A percentile compares a stretch with the other conserved stretches of the same genome.
phyloP scores from a whole-genome alignment of 1,139 yeast species.

The Hyphopichia wangnamkhiaoensis region DNA sequence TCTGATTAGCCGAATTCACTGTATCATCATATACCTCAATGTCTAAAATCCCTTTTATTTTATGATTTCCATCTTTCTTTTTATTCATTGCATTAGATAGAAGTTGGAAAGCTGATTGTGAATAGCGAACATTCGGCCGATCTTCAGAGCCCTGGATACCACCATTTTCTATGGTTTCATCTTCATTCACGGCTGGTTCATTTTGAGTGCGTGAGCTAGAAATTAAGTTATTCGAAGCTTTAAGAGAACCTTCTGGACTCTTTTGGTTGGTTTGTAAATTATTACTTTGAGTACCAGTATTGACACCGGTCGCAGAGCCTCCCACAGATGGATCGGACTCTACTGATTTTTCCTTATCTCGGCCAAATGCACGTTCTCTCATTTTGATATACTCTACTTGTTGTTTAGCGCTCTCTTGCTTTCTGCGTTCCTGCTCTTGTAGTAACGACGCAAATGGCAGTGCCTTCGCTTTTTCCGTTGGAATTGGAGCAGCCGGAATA shows the following conservation, averaged over 20 bases:
- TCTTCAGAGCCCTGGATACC: not conserved
- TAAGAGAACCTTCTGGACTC: too few relatives aligned
- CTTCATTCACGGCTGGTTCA: not conserved
- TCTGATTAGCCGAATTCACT: conserved; percentile 1
- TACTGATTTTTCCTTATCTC: not conserved
- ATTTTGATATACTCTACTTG: not conserved
- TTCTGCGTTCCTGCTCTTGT: conserved; percentile 2
- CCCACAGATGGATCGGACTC: not conserved
- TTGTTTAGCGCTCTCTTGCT: conserved; percentile 3
- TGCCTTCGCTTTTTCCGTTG: too few relatives aligned
- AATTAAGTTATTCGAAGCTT: too few relatives aligned
- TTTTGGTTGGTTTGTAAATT: too few relatives aligned
- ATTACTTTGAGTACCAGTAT: too few relatives aligned
- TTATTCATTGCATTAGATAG: not conserved
- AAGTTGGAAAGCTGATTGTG: conserved; percentile 18
- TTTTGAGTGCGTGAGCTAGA: too few relatives aligned
- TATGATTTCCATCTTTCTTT: conserved; percentile 7
- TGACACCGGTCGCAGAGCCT: not conserved
- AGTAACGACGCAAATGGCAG: not conserved
- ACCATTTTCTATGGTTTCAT: not conserved
- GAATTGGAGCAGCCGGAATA: too few relatives aligned
- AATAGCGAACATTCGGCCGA: conserved; percentile 9
- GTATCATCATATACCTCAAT: conserved; percentile 8
- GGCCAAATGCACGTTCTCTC: not conserved
- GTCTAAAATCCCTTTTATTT: conserved; percentile 13